Evolutionary conservation across 306 rosid genomes (phyloP), one percentile per base, ranked within the genome.

Genomic region (Vigna trinervia): DNA sequence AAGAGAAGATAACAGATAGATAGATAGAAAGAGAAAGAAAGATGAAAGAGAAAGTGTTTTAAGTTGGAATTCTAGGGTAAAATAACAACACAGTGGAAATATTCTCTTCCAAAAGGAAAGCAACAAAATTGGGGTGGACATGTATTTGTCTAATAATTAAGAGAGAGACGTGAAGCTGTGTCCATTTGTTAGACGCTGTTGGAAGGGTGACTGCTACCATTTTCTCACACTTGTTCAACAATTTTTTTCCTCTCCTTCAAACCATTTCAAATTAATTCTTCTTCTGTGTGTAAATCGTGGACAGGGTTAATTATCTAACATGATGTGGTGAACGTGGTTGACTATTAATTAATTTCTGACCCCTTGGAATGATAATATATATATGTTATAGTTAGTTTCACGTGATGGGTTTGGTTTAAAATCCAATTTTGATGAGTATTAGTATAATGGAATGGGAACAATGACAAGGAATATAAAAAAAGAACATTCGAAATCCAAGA

Each of bases 41-140:
- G 6, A 43, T 71, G 69, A 6, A 50, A 83, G 70, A 46, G 71
- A 66, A 61, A 80, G 84, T 47, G 85, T 52, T 63, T 68, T 48
- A 69, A 80, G 88, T 76, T 58, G 78, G 74, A 11, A 82, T 60
- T 80, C 82, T 84, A 90, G 88, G 84, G 83, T 38, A 89, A 91
- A 85, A 88, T 85, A 80, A 64, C 69, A 83, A 73, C 66, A 82
- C 79, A 67, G 75, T 57, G 80, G 19, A 75, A 79, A 89, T 90
- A 95, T 95, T 92, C 98, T 82, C 77, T 88, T 92, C 98, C 97
- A 92, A 95, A 60, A 77, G 92, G 96, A 84, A 92, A 84, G 74
- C 80, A 90, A 92, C 98, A 92, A 95, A 95, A 90, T 65, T 79
- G 72, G 79, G 63, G 71, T 89, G 91, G 96, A 85, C 88, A 77